Evolutionary conservation across 1,284 basidiomycete species (phyloP).

Genomic region (Cryptococcus sp.): DNA sequence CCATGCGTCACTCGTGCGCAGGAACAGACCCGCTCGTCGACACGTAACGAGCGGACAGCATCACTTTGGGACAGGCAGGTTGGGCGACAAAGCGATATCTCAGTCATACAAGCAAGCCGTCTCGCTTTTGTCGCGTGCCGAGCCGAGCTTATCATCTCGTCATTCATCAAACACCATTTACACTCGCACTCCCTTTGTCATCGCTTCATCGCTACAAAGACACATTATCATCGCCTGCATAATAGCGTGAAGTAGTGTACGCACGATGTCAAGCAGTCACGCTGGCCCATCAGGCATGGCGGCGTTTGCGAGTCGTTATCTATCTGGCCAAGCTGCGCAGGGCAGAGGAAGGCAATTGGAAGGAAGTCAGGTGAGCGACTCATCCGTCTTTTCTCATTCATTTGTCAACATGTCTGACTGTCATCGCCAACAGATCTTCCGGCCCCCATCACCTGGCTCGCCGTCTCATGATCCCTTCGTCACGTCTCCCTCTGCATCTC

Average conservation of each 20-base stretch:
- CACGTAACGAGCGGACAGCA: too few relatives aligned
- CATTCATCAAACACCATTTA: neutral
- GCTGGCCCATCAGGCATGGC: constrained; percentile 42
- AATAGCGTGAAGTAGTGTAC: neutral
- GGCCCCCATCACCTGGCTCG: constrained; percentile 39
- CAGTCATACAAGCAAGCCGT: too few relatives aligned
- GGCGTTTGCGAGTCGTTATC: constrained; percentile 46
- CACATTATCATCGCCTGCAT: neutral
- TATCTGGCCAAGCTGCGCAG: constrained; percentile 25
- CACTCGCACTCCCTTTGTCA: neutral
- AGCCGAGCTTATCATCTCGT: neutral
- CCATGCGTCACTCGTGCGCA: neutral
- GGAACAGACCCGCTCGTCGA: too few relatives aligned
- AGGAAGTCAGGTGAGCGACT: constrained; percentile 35
- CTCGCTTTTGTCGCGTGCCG: too few relatives aligned
- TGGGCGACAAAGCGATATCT: too few relatives aligned
- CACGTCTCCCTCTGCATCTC: constrained; percentile 37
- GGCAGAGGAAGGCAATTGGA: constrained; percentile 12
- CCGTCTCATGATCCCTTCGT: constrained; percentile 49
- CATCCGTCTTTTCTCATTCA: too few relatives aligned
- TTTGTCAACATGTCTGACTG: too few relatives aligned
- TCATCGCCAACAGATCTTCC: constrained; percentile 36
- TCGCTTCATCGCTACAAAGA: neutral
- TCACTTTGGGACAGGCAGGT: too few relatives aligned
- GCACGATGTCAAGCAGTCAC: constrained; percentile 13